phyloP scores from a whole-genome alignment of 768 basidiomycete genomes.

The Suillus tomentosus region DNA sequence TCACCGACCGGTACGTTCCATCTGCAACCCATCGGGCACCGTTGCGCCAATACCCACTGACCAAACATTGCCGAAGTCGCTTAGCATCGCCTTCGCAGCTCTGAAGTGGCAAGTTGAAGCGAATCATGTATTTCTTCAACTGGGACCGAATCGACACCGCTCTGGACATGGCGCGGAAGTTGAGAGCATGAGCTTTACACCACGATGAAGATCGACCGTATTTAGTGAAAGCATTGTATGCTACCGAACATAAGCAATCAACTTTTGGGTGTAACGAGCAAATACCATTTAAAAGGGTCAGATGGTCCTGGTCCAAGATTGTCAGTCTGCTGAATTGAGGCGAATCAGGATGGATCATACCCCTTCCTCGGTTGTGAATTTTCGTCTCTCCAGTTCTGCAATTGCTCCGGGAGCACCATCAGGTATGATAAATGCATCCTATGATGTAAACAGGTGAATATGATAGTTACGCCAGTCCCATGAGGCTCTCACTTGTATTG shows the following conservation, averaged over 20 bases:
- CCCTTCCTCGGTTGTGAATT: constrained; percentile 98
- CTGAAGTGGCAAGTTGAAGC: constrained; percentile 78
- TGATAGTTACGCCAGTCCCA: neutral
- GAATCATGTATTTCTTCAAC: constrained; percentile 90
- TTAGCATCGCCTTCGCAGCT: constrained; percentile 91
- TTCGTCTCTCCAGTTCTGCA: constrained; percentile 90
- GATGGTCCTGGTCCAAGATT: constrained; percentile 69
- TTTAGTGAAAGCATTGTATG: constrained; percentile 89
- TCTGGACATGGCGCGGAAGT: constrained; percentile 91
- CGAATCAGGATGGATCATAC: constrained; percentile 43
- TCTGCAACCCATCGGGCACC: constrained; percentile 90
- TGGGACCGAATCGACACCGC: constrained; percentile 95
- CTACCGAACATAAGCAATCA: constrained; percentile 39
- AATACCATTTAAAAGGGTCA: constrained; percentile 89
- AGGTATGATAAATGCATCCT: constrained; percentile 91
- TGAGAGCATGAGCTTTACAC: constrained; percentile 92
- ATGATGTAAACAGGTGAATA: constrained; percentile 6
- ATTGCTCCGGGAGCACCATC: constrained; percentile 84
- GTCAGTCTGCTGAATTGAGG: constrained; percentile 13
- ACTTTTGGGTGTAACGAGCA: neutral
- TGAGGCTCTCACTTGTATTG: constrained; percentile 66
- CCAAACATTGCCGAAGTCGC: constrained; percentile 83
- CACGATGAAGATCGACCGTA: constrained; percentile 85
- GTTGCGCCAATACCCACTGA: constrained; percentile 93
- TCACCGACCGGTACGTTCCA: constrained; percentile 88